phyloP scores from a whole-genome alignment of 176 grass and related monocot species.

The Carex kokanica region DNA sequence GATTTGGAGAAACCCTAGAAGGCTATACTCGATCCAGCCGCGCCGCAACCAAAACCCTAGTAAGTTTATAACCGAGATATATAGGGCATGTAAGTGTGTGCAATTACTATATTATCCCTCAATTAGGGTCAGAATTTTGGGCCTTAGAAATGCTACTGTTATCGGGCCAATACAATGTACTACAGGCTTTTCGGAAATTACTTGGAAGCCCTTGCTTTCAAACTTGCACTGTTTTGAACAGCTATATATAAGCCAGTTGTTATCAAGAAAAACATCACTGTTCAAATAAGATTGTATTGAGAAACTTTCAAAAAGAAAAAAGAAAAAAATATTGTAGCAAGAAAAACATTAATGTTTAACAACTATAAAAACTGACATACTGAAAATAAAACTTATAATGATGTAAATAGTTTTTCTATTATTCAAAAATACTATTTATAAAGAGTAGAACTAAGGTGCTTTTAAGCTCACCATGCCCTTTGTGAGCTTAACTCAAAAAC shows the following conservation, averaged over 20 bases:
- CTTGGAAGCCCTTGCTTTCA: background rate
- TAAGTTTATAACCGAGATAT: slow-evolving; percentile 25
- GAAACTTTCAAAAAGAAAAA: no score
- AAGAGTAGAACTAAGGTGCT: no score
- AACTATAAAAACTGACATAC: no score
- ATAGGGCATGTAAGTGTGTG: background rate
- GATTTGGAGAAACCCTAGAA: background rate
- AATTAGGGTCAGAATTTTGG: background rate
- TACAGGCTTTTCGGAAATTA: background rate
- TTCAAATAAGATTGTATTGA: no score
- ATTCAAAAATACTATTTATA: background rate
- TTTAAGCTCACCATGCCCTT: no score
- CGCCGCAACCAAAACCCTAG: slow-evolving; percentile 37
- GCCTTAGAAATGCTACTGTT: background rate
- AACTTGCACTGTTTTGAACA: background rate
- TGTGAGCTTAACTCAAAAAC: no score
- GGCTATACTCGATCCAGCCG: background rate
- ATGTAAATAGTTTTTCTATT: background rate
- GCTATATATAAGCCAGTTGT: background rate
- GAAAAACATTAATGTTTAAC: no score
- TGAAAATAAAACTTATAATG: no score
- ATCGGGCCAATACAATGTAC: background rate
- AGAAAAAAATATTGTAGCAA: no score
- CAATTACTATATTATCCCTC: slow-evolving; percentile 30
- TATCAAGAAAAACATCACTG: no score